Evolutionary conservation across 306 rosid species (phyloP).

Genomic region (Vigna trinervia): DNA sequence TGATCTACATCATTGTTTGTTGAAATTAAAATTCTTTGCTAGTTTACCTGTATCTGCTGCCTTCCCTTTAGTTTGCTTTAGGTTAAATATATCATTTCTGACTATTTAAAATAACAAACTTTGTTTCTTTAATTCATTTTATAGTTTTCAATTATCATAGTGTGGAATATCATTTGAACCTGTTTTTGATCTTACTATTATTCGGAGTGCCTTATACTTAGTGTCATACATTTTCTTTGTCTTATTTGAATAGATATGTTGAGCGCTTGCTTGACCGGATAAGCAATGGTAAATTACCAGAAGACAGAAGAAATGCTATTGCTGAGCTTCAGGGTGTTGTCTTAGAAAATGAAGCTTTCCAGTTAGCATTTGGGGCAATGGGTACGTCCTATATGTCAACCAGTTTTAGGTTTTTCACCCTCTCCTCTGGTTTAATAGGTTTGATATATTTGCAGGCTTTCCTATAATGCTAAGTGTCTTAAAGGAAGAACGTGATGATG

Average conservation of each 20-base stretch:
- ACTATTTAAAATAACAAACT: neutral
- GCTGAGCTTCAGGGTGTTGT: slow-evolving; percentile 81
- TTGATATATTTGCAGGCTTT: slow-evolving; percentile 60
- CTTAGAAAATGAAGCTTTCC: slow-evolving; percentile 69
- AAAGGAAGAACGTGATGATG: slow-evolving; percentile 84
- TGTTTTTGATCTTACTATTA: slow-evolving; percentile 20
- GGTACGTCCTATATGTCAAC: slow-evolving; percentile 51
- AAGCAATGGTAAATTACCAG: slow-evolving; percentile 85
- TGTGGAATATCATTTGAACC: neutral
- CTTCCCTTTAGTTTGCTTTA: slow-evolving; percentile 4
- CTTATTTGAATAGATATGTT: slow-evolving; percentile 61
- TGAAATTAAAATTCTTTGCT: slow-evolving; percentile 30
- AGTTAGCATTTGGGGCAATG: slow-evolving; percentile 90
- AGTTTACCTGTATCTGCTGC: slow-evolving; percentile 4
- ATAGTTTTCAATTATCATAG: neutral
- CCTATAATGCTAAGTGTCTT: slow-evolving; percentile 74
- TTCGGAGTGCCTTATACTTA: slow-evolving; percentile 12
- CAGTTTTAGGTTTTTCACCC: neutral
- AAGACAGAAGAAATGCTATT: slow-evolving; percentile 82
- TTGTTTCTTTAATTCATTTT: neutral
- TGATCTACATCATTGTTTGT: neutral
- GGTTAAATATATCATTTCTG: slow-evolving; percentile 27
- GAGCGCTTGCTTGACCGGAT: slow-evolving; percentile 84
- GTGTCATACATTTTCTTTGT: slow-evolving; percentile 32
- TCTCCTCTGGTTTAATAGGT: slow-evolving; percentile 23